These are phyloP conservation scores for Penstemon newberryi DNA, from an alignment of 257 asterid genomes.

Conservation along the genomic window DNA sequence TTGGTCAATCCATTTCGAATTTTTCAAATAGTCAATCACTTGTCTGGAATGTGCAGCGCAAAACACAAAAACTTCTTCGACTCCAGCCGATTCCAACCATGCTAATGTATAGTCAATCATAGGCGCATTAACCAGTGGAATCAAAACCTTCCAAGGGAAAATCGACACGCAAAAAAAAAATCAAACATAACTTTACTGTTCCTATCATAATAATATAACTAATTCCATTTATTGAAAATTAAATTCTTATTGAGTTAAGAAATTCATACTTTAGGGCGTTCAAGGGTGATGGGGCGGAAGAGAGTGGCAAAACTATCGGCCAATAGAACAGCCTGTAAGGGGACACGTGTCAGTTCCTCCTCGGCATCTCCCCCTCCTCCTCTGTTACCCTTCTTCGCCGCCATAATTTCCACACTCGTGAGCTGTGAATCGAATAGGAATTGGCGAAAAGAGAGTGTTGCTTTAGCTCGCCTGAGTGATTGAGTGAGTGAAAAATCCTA, in stretches of 20 bases:
- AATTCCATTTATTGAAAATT: too few relatives aligned
- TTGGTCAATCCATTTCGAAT: conserved; percentile 68
- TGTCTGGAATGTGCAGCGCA: conserved; percentile 97
- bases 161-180: neutral
- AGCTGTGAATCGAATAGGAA: too few relatives aligned
- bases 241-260: neutral
- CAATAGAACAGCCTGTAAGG: conserved; percentile 81
- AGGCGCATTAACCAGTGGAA: conserved; percentile 86
- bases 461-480: too few relatives aligned
- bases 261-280: conserved; percentile 78
- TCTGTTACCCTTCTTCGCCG: conserved; percentile 68
- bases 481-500: too few relatives aligned
- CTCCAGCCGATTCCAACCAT: conserved; percentile 97
- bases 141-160: conserved; percentile 53
- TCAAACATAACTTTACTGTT: neutral
- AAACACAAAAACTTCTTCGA: conserved; percentile 91
- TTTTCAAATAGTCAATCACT: conserved; percentile 71
- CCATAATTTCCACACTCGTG: conserved; percentile 40
- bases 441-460: too few relatives aligned
- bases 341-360: conserved; percentile 73
- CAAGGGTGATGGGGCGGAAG: conserved; percentile 95
- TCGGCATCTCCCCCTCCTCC: conserved; percentile 61
- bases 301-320: conserved; percentile 96
- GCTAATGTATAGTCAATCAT: conserved; percentile 94
- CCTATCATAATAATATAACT: too few relatives aligned